Base-by-base conservation (phyloP, 208 protist genomes). In the Acanthamoeba triangularis region DNA sequence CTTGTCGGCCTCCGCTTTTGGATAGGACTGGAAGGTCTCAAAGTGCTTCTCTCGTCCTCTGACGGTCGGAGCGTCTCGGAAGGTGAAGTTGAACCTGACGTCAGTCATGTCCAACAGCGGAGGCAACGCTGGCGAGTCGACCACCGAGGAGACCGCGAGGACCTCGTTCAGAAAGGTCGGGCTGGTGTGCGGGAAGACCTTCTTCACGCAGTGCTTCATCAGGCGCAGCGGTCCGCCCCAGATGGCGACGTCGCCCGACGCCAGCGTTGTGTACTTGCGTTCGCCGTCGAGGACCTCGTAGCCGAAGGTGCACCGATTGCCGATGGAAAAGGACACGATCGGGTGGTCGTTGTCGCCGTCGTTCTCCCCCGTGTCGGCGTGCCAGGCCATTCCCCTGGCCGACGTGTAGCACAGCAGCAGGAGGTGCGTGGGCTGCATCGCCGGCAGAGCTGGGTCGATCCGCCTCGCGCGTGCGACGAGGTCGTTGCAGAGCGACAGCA, bases 311-410 rank as follows among this genome's bases (percentile, higher is more conserved):
- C 93, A 96, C 28, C 33, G 13, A 37, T 96, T 96, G 78, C 95
- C 95, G 30, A 96, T 56, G 14, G 95, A 95, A 41, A 96, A 80
- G 0, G 78, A 95, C 25, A 96, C 95, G 41, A 96, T 96, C 25
- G 95, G 95, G 67, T 96, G 95, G 90, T 96, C 94, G 63, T 96
- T 96, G 23, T 96, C 82, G 41, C 95, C 95, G 84, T 96, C 95
- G 78, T 96, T 96, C 37, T 25, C 16, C 33, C 82, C 95, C 7
- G 8, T 49, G 44, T 96, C 95, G 41, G 23, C 23, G 30, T 96
- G 95, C 95, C 95, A 96, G 30, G 3, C 3, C 69, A 96, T 96
- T 1, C 95, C 95, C 37, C 90, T 3, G 25, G 33, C 20, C 14
- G 30, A 25, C 37, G 93, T 47, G 49, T 96, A 96, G n/a, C 49